Evolutionary conservation across 1,284 basidiomycete species (phyloP).

Genomic region (Sporisorium sorghi): DNA sequence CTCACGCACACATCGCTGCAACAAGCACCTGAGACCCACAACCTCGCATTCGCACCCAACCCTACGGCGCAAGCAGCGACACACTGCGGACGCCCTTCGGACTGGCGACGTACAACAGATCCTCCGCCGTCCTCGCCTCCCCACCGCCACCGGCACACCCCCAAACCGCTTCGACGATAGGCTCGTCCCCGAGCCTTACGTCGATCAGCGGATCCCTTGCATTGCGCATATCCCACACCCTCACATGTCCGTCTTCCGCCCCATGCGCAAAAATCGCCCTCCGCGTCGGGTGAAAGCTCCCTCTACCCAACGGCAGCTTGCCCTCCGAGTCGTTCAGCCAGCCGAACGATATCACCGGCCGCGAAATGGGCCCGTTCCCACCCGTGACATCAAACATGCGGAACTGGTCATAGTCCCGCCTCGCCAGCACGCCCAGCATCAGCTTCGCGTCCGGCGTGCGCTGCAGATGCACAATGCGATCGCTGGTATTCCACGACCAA

Average conservation of each 20-base stretch:
- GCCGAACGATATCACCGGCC: slow-evolving; percentile 43
- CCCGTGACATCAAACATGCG: slow-evolving; percentile 47
- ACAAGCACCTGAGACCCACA: too few relatives aligned
- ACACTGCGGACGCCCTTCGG: slow-evolving; percentile 23
- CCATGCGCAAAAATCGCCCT: slow-evolving; percentile 43
- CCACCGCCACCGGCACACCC: slow-evolving; percentile 7
- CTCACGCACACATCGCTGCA: too few relatives aligned
- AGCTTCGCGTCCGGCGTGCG: slow-evolving; percentile 43
- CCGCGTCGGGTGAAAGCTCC: slow-evolving; percentile 37
- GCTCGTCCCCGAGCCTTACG: slow-evolving; percentile 30
- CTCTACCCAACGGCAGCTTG: slow-evolving; percentile 28
- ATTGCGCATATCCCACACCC: slow-evolving; percentile 49
- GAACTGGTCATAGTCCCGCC: slow-evolving; percentile 51
- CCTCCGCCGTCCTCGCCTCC: neutral
- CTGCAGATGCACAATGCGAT: slow-evolving; percentile 44
- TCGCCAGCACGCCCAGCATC: slow-evolving; percentile 31
- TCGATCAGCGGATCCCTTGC: slow-evolving; percentile 37
- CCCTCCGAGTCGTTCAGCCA: slow-evolving; percentile 46
- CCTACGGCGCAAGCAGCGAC: slow-evolving; percentile 10
- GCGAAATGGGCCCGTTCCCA: slow-evolving; percentile 29
- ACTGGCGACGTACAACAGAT: slow-evolving; percentile 33
- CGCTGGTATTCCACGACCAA: slow-evolving; percentile 45
- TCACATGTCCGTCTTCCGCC: slow-evolving; percentile 36
- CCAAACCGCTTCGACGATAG: slow-evolving; percentile 44
- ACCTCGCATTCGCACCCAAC: too few relatives aligned